Percentiles rank a stretch among this genome's conserved stretches.
phyloP scores from a whole-genome alignment of 2,329 filamentous ascomycete species.

The Ambrosiella cleistominuta region DNA sequence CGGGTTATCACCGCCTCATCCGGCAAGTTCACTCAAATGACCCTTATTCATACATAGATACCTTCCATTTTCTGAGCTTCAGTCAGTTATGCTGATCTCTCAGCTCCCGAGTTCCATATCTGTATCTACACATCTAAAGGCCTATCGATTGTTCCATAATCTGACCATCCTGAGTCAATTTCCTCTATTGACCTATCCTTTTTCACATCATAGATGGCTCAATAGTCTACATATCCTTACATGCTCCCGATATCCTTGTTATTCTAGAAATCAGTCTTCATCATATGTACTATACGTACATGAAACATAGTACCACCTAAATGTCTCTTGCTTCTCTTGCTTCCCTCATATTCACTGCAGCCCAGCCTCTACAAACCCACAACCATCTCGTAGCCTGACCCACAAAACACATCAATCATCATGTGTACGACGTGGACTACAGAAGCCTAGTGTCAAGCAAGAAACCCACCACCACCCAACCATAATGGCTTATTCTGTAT shows the following conservation, averaged over 20 bases:
- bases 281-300: not conserved
- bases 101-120: too few relatives aligned
- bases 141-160: too few relatives aligned
- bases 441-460: not conserved
- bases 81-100: too few relatives aligned
- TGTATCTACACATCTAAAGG: too few relatives aligned
- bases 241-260: not conserved
- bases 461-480: too few relatives aligned
- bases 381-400: not conserved
- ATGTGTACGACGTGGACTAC: not conserved
- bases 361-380: not conserved
- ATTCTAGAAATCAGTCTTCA: not conserved
- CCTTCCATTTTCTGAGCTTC: too few relatives aligned
- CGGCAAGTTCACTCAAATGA: too few relatives aligned
- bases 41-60: too few relatives aligned
- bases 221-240: not conserved
- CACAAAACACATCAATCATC: not conserved
- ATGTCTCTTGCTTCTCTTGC: not conserved
- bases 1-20: too few relatives aligned
- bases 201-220: too few relatives aligned
- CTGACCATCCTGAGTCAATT: too few relatives aligned
- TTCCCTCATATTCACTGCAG: not conserved
- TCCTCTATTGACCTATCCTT: too few relatives aligned
- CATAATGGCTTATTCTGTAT: not conserved
- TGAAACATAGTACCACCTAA: not conserved